Percentiles rank a stretch among this genome's conserved stretches.
Evolutionary conservation across 371 early-diverging fungal genomes (phyloP).

Genomic region (Catenaria anguillulae): DNA sequence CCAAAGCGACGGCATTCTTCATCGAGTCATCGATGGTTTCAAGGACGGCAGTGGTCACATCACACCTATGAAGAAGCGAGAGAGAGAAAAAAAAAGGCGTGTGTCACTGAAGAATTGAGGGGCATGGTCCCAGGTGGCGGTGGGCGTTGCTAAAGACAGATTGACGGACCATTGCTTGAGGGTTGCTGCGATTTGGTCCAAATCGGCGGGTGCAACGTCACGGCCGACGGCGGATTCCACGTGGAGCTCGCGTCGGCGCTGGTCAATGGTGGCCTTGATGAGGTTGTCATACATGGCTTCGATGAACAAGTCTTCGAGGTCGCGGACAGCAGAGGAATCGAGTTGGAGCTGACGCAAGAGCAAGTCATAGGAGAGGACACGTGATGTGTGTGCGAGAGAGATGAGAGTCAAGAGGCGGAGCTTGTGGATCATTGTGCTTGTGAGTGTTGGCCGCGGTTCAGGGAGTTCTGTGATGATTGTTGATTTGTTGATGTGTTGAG

Average conservation of each 20-base stretch:
- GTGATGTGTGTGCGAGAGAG: not conserved
- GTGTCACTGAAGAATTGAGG: too few relatives aligned
- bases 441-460: too few relatives aligned
- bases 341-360: constrained; percentile 52
- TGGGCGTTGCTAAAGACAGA: not conserved
- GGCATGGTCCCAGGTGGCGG: too few relatives aligned
- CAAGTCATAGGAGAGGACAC: constrained; percentile 34
- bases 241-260: constrained; percentile 50
- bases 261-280: constrained; percentile 64
- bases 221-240: constrained; percentile 69
- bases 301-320: constrained; percentile 70
- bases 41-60: not conserved
- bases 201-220: constrained; percentile 51
- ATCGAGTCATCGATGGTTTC: not conserved
- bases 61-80: too few relatives aligned
- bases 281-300: constrained; percentile 67
- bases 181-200: constrained; percentile 34
- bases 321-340: constrained; percentile 40
- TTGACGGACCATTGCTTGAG: constrained; percentile 38
- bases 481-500: too few relatives aligned
- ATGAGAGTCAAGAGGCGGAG: constrained; percentile 22
- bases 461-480: too few relatives aligned
- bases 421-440: constrained; percentile 23
- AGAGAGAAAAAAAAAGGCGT: too few relatives aligned
- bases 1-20: too few relatives aligned